Base-by-base conservation (phyloP, 202 grass and related monocot species). In the Miscanthus sacchariflorus region DNA sequence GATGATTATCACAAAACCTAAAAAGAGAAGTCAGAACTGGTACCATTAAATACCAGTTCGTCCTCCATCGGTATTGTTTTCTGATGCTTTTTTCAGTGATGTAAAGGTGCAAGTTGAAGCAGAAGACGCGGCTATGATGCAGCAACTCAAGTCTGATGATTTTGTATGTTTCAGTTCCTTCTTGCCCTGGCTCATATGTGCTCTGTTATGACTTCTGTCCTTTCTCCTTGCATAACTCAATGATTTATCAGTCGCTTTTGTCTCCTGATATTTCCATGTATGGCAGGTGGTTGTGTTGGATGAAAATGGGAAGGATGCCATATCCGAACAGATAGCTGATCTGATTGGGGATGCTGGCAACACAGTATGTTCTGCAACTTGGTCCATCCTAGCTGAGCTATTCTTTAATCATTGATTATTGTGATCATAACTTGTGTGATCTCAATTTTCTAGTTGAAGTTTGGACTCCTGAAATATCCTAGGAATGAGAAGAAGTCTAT, bases 251-350 rank as follows among this genome's bases (percentile, higher is more conserved):
- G n/a, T 64, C n/a, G n/a, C n/a, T 81, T 56, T 77, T 7, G 36
- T 44, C 6, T 76, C 70, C 70, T 92, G 33, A 71, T 72, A 27
- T 85, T 61, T 9, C 44, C 83, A 4, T 45, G 69, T 68, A 86
- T 52, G 70, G 76, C 89, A 99, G 94, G 90, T 96, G 40, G 87
- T 99, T 84, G 85, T 95, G 84, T 82, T 95, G 79, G 94, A 99
- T 82, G 94, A 96, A 81, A 94, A 96, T 6, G 94, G 94, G 36
- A 88, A 83, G 91, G 91, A 93, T 85, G 83, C 92, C 74, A 45
- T 84, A 56, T 96, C 96, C 54, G 96, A 99, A 67, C 86, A 99
- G 83, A 87, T 99, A 88, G 94, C 94, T 84, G 91, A 96, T 90
- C 79, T 99, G 78, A 69, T 99, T 77, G 92, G 96, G 19, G 94